phyloP scores from a whole-genome alignment of 2,329 filamentous ascomycete species.

The Mycogone perniciosa region DNA sequence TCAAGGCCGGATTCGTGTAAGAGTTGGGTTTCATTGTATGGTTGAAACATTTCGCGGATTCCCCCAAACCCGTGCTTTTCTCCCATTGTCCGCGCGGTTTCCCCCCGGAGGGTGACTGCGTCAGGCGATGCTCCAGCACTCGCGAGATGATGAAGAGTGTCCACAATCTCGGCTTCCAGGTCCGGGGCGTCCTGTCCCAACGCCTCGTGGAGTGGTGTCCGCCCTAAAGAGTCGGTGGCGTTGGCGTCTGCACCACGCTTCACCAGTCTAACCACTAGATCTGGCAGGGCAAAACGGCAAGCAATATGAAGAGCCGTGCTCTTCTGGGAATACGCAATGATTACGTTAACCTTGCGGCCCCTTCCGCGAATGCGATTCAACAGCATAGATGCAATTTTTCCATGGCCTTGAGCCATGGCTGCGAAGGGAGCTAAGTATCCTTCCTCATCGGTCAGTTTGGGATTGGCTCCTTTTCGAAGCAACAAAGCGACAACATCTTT shows the following conservation, averaged over 20 bases:
- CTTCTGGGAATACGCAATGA: neutral
- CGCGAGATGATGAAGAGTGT: neutral
- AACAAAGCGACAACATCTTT: neutral
- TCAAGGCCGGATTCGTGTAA: neutral
- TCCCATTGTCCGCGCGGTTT: neutral
- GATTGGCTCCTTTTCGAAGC: neutral
- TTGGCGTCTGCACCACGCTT: neutral
- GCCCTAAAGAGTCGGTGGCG: constrained; percentile 1
- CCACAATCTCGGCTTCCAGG: neutral
- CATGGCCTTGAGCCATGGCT: constrained; percentile 9
- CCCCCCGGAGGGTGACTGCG: neutral
- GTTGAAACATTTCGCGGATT: constrained; percentile 4
- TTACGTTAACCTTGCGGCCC: neutral
- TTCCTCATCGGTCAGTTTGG: constrained; percentile 4
- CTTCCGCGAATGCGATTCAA: neutral
- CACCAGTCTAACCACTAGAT: constrained; percentile 1
- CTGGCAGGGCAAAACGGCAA: constrained; percentile 6
- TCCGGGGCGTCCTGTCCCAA: constrained; percentile 1
- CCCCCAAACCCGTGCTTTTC: neutral
- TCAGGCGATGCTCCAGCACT: neutral
- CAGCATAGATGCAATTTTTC: neutral
- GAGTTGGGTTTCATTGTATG: neutral
- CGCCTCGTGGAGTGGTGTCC: constrained; percentile 11
- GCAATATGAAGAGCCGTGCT: constrained; percentile 12
- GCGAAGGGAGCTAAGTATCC: constrained; percentile 5